Evolutionary conservation across 352 stramenopile species (phyloP).

Genomic region (Globisporangium nodosum): DNA sequence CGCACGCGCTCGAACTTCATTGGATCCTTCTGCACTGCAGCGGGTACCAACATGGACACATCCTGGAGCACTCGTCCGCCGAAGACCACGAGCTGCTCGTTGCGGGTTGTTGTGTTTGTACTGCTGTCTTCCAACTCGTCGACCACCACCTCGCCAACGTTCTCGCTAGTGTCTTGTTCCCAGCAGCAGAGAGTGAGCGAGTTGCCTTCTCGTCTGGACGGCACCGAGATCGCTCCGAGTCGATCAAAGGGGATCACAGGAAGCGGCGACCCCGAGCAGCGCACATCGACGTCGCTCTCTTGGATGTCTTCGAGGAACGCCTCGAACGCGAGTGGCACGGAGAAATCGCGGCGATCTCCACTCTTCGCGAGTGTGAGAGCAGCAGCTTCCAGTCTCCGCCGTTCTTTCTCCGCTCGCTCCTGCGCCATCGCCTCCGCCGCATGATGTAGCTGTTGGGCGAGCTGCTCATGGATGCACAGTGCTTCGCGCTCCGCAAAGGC

Average conservation of each 20-base stretch:
- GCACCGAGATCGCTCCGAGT: conserved; percentile 35
- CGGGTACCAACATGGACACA: conserved; percentile 33
- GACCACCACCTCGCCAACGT: not conserved
- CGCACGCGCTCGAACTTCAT: conserved; percentile 51
- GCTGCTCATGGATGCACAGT: conserved; percentile 3
- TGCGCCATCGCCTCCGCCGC: conserved; percentile 1
- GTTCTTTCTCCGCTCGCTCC: not conserved
- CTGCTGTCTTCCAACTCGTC: not conserved
- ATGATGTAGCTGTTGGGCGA: conserved; percentile 16
- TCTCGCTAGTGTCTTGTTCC: not conserved
- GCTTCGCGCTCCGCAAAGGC: not conserved
- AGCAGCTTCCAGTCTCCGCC: conserved; percentile 4
- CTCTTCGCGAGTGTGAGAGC: conserved; percentile 7
- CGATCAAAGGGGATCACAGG: conserved; percentile 23
- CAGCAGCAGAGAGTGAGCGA: conserved; percentile 50
- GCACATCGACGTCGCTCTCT: conserved; percentile 21
- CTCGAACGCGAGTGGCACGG: conserved; percentile 19
- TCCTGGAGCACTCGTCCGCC: conserved; percentile 49
- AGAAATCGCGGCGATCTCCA: not conserved
- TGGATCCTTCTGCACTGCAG: conserved; percentile 22
- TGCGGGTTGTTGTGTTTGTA: not conserved
- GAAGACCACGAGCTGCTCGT: conserved; percentile 40
- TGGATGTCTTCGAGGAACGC: conserved; percentile 29
- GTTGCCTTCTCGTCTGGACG: conserved; percentile 50
- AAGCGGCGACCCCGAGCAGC: conserved; percentile 11